Evolutionary conservation across 2,329 filamentous ascomycete species (phyloP).

Genomic region (Fusarium redolens): DNA sequence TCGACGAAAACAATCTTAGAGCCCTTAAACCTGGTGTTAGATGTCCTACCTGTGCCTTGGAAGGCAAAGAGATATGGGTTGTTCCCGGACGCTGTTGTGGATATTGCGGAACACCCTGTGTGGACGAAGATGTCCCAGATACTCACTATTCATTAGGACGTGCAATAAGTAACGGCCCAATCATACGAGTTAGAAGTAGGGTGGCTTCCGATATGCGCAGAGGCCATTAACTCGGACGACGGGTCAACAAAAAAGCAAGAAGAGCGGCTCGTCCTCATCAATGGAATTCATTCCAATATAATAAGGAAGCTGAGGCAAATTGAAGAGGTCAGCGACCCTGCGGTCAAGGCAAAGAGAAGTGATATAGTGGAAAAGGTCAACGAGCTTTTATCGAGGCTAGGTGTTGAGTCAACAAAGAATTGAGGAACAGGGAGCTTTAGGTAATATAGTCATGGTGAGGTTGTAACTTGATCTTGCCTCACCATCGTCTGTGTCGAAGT

Average conservation of each 20-base stretch:
- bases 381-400: fast-evolving
- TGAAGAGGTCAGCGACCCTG: fast-evolving
- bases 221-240: fast-evolving
- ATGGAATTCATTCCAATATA: fast-evolving
- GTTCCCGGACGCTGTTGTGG: fast-evolving
- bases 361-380: fast-evolving
- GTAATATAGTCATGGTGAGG: fast-evolving
- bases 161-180: no score
- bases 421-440: not conserved
- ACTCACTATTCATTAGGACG: no score
- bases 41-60: fast-evolving
- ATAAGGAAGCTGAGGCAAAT: fast-evolving
- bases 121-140: fast-evolving
- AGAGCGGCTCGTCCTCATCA: fast-evolving
- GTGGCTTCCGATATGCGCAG: fast-evolving
- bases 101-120: not conserved
- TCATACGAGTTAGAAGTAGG: fast-evolving
- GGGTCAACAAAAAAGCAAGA: fast-evolving
- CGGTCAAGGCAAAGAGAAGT: fast-evolving
- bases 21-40: fast-evolving
- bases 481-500: no score
- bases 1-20: fast-evolving
- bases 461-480: not conserved
- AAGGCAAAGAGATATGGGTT: not conserved
- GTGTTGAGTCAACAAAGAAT: no score